Evolutionary conservation across 768 basidiomycete genomes (phyloP), one percentile per base, ranked within the genome.

Genomic region (Leccinellum luteum): DNA sequence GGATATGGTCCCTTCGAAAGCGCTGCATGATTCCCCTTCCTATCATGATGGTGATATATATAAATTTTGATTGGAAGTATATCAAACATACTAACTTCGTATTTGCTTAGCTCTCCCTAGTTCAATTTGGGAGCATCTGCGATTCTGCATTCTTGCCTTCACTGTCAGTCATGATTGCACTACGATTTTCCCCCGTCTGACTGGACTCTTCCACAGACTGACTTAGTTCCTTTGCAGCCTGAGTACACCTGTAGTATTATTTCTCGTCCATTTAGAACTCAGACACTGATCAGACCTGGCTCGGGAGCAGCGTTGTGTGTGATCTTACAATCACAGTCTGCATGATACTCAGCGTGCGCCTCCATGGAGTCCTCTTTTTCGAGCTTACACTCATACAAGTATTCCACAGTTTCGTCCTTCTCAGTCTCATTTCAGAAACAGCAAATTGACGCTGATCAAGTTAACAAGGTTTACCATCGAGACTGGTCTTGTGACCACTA

Each of bases 21-120:
- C 56, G 15, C 1, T 27, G 12, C 21, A 6, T 53, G 19, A 6
- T 67, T 0, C 17, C 45, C 10, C 1, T 57, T 48, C 31, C 35
- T 2, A 67, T 68, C 14, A 62, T 62, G 60, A 56, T 50, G 65
- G 67, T 67, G 17, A 61, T 31, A 15, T 31, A 15, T 56, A 25
- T 25, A 15, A 53, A 12, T 32, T 32, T 32, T 9, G 21, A 4
- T n/a, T 15, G 35, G 6, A 8, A 38, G 4, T 38, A n/a, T 13
- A 4, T 7, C 35, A 38, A n/a, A 38, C 0, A n/a, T 17, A 7
- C 15, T 17, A 15, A 38, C 9, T 1, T 7, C 7, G 10, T 5
- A 10, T 12, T 17, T 44, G 12, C 44, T 21, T 10, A 68, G 68
- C n/a, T 68, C 21, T 68, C 65, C 17, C 52, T 69, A 14, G 30